These are phyloP conservation scores for Neonectria neomacrospora DNA, from an alignment of 2,329 filamentous ascomycete genomes.

Conservation along the genomic window DNA sequence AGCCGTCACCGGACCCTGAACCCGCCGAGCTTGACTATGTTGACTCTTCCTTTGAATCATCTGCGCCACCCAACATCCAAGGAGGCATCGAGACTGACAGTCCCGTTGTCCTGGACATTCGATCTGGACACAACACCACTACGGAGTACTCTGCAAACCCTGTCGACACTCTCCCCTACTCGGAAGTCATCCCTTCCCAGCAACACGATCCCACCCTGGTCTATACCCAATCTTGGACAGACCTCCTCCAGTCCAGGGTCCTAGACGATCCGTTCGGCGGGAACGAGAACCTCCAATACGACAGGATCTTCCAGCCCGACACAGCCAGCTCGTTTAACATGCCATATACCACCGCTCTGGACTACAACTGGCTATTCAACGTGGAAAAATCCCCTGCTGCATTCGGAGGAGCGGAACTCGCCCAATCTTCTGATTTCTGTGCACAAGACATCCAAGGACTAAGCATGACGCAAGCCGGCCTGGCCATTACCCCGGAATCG, in stretches of 20 bases:
- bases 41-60: neutral
- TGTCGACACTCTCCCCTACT: constrained; percentile 2
- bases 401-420: constrained; percentile 3
- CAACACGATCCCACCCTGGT: constrained; percentile 10
- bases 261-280: constrained; percentile 17
- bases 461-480: constrained; percentile 16
- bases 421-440: constrained; percentile 8
- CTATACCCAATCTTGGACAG: constrained; percentile 29
- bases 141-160: neutral
- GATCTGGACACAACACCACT: neutral
- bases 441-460: constrained; percentile 9
- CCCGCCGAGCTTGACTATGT: neutral
- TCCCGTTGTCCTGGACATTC: constrained; percentile 5
- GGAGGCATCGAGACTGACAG: neutral
- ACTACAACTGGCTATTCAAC: constrained; percentile 73
- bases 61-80: neutral
- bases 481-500: constrained; percentile 30
- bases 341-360: constrained; percentile 70
- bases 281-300: constrained; percentile 49
- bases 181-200: neutral
- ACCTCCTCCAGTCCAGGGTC: constrained; percentile 22
- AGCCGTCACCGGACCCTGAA: constrained; percentile 22
- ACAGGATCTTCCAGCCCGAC: constrained; percentile 68
- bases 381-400: constrained; percentile 46
- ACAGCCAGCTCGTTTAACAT: constrained; percentile 74